These are phyloP conservation scores for Pseudogymnoascus sp. DNA, from an alignment of 2,329 filamentous ascomycete genomes.

Conservation along the genomic window DNA sequence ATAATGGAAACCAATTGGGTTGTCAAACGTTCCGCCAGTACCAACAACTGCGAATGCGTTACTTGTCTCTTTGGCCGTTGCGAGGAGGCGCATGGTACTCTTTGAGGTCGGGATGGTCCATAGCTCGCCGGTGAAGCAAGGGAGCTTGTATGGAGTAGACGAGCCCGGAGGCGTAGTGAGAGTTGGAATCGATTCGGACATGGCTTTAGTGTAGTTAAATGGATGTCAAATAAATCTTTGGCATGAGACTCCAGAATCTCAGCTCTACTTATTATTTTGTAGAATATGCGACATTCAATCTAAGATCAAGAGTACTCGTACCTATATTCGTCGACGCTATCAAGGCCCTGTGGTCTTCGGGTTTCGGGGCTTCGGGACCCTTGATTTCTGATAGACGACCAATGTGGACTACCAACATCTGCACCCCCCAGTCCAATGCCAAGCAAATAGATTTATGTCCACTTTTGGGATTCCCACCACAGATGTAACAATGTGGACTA, in stretches of 20 bases:
- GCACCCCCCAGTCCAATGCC: background rate
- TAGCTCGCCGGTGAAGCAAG: slow-evolving; percentile 22
- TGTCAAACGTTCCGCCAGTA: slow-evolving; percentile 22
- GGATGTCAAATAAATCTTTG: background rate
- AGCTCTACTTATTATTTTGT: background rate
- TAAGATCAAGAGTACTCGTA: background rate
- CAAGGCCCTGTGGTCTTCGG: background rate
- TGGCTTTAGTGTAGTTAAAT: background rate
- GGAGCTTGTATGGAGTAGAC: slow-evolving; percentile 17
- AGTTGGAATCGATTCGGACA: background rate
- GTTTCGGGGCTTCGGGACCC: background rate
- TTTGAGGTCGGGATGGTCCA: slow-evolving; percentile 24
- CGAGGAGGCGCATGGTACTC: slow-evolving; percentile 21
- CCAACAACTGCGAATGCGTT: slow-evolving; percentile 24
- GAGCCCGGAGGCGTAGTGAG: background rate
- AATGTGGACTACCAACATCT: background rate
- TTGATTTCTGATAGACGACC: background rate
- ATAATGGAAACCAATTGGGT: slow-evolving; percentile 44
- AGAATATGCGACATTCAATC: background rate
- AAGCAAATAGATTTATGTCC: background rate
- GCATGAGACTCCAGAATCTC: background rate
- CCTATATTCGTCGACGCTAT: background rate
- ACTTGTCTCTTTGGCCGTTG: slow-evolving; percentile 24
- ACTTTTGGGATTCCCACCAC: background rate
- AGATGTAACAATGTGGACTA: background rate